Conservation (phyloP, 2,329 filamentous ascomycete genomes). For the Fusarium algeriense region DNA sequence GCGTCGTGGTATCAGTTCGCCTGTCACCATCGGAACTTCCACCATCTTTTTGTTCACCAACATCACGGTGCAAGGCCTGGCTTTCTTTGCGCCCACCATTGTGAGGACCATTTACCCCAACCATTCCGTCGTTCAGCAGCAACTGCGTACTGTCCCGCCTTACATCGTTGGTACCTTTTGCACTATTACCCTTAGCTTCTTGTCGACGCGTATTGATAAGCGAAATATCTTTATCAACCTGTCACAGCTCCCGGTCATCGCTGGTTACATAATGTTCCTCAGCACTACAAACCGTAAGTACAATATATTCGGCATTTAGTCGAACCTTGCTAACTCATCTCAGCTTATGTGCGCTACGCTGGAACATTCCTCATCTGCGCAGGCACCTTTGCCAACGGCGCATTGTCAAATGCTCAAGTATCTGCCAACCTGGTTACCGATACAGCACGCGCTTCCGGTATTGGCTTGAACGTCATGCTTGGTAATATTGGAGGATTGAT, state of each 20-base stretch:
- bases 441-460: conserved; percentile 37
- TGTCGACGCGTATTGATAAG: conserved; percentile 61
- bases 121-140: conserved; percentile 65
- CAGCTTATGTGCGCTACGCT: conserved; percentile 64
- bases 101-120: conserved; percentile 72
- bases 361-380: conserved; percentile 66
- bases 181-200: conserved; percentile 57
- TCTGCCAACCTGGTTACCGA: conserved; percentile 31
- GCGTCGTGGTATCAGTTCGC: conserved; percentile 45
- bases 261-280: conserved; percentile 74
- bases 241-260: conserved; percentile 67
- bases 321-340: background rate
- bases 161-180: conserved; percentile 61
- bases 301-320: accelerated
- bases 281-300: conserved; percentile 55
- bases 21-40: conserved; percentile 64
- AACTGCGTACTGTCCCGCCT: conserved; percentile 66
- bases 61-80: conserved; percentile 74
- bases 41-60: conserved; percentile 73
- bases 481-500: conserved; percentile 70
- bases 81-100: conserved; percentile 74
- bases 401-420: conserved; percentile 46
- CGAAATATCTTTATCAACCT: conserved; percentile 69
- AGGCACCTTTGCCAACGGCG: conserved; percentile 56
- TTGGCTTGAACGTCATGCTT: conserved; percentile 42